Percentiles rank a stretch among this genome's conserved stretches.
phyloP scores from a whole-genome alignment of 768 basidiomycete species.

The Tulasnella sp. region DNA sequence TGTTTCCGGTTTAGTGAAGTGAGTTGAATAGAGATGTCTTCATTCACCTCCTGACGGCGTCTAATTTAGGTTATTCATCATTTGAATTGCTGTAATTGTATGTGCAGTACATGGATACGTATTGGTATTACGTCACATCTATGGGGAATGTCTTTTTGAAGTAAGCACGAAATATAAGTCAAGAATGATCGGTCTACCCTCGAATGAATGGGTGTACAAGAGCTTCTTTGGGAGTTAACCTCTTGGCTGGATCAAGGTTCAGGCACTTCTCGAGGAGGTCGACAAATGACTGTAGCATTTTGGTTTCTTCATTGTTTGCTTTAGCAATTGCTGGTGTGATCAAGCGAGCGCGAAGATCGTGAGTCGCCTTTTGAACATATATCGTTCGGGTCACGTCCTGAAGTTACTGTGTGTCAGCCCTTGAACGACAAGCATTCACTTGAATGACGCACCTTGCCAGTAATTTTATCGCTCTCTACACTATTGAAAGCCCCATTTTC shows the following conservation, averaged over 20 bases:
- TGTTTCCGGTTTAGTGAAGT: too few species aligned
- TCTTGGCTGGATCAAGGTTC: conserved; percentile 67
- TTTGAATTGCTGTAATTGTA: not conserved
- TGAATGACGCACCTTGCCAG: conserved; percentile 54
- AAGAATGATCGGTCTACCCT: conserved; percentile 23
- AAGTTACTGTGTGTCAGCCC: not conserved
- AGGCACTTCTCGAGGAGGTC: conserved; percentile 89
- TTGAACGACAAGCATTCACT: conserved; percentile 20
- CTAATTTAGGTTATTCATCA: not conserved
- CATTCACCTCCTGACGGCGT: not conserved
- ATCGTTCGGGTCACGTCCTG: conserved; percentile 75
- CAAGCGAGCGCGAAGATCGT: conserved; percentile 69
- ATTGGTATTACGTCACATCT: not conserved
- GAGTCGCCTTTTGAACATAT: conserved; percentile 65
- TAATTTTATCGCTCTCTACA: conserved; percentile 71
- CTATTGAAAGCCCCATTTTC: conserved; percentile 74
- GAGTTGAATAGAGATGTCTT: too few species aligned
- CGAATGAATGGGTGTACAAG: conserved; percentile 77
- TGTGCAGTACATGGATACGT: not conserved
- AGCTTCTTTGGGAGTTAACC: conserved; percentile 84
- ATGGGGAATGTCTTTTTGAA: not conserved
- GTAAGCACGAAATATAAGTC: not conserved
- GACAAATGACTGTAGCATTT: conserved; percentile 63
- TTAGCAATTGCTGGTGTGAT: conserved; percentile 68
- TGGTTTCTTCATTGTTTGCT: conserved; percentile 79